Base-by-base conservation (phyloP, 345 rosid genomes). In the Arabidopsis suecica region DNA sequence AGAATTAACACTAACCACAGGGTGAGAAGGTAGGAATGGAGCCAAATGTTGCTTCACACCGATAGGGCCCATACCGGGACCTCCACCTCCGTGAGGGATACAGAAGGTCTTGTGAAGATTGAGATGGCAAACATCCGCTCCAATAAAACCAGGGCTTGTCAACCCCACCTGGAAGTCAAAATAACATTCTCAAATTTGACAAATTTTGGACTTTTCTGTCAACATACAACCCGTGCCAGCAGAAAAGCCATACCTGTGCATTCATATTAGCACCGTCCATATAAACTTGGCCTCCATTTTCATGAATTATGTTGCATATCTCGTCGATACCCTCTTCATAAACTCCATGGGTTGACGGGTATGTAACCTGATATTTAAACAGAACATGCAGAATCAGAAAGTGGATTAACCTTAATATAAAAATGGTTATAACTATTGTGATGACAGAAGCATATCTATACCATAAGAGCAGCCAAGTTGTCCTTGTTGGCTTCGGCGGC, bases 191-290 rank as follows among this genome's bases (percentile, higher is more conserved):
- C 93, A 96, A 80, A 84, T 84, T 77, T 89, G 92, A 58, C 92
- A 90, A 96, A 30, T 30, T 37, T 87, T 83, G 13, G 34, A 75
- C 34, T 65, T 68, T 51, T 22, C 14, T 22, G 71, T 36, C 71
- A 51, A 51, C 36, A 51, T 23, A 5, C 22, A 50, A 50, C 4
- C 20, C 2, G 1, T 50, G 13, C n/a, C 7, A 36, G 36, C 22
- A 36, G 22, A 51, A n/a, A 37, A 50, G 8, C 22, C 37, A 67
- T 37, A 92, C 98, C 98, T 95, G 94, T 18, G 97, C 98, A 77
- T 95, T 95, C 99, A 95, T 89, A 88, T 95, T 95, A 40, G 98
- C 98, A 13, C 99, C 99, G 69, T 95, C 99, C 99, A 95, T 95
- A 84, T 95, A 95, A 47, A 92, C 97, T 80, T 95, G 98, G 64